These are phyloP conservation scores for Diaporthe citrichinensis DNA, from an alignment of 2,329 filamentous ascomycete species.

Conservation along the genomic window DNA sequence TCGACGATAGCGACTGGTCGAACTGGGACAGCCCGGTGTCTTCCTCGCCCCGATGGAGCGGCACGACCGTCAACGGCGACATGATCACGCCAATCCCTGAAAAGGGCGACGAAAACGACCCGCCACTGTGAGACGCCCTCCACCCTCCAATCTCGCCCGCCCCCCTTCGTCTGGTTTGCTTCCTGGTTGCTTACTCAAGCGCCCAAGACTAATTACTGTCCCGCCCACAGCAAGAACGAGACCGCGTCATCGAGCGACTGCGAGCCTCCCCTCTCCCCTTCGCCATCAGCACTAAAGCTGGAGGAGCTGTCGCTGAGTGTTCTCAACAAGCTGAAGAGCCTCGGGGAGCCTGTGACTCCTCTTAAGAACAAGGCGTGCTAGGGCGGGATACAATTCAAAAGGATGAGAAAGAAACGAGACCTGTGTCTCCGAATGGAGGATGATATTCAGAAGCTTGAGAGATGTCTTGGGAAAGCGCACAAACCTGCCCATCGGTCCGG, in stretches of 20 bases:
- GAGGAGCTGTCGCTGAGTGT: slow-evolving; percentile 77
- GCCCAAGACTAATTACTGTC: slow-evolving; percentile 41
- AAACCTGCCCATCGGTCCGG: neutral
- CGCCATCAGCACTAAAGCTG: slow-evolving; percentile 58
- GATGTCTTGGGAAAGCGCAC: neutral
- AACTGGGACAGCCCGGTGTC: slow-evolving; percentile 72
- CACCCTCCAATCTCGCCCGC: slow-evolving; percentile 17
- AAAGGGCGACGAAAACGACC: slow-evolving; percentile 58
- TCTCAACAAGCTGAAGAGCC: slow-evolving; percentile 79
- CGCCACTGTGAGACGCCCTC: slow-evolving; percentile 62
- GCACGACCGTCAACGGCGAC: slow-evolving; percentile 68
- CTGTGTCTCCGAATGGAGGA: neutral
- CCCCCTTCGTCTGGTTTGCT: slow-evolving; percentile 31
- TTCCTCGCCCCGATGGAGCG: slow-evolving; percentile 72
- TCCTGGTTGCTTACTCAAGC: slow-evolving; percentile 39
- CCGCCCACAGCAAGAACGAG: slow-evolving; percentile 42
- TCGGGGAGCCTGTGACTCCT: slow-evolving; percentile 64
- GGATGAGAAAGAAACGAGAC: neutral
- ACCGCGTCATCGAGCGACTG: slow-evolving; percentile 30
- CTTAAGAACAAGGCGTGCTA: slow-evolving; percentile 39
- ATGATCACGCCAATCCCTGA: slow-evolving; percentile 62
- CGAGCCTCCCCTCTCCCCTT: slow-evolving; percentile 47
- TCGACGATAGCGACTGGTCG: slow-evolving; percentile 75
- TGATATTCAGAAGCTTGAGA: neutral
- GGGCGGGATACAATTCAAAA: neutral